Conservation (phyloP, 306 rosid species). For the Vicia sativa region DNA sequence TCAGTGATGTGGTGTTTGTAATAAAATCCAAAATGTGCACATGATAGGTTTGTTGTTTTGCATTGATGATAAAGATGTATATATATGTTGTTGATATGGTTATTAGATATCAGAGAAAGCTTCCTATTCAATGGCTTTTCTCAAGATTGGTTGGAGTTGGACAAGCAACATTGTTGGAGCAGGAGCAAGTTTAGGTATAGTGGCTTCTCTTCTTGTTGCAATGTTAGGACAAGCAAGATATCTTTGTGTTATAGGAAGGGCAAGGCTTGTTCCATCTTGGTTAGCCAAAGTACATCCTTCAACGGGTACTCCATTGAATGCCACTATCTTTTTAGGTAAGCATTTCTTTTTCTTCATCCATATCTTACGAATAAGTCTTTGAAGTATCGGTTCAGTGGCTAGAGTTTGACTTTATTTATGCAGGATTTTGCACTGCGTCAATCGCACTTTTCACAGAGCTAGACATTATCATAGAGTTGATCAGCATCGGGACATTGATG, state of each 20-base stretch:
- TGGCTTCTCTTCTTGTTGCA: conserved; percentile 89
- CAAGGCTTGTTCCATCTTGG: conserved; percentile 80
- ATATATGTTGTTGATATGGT: conserved; percentile 1
- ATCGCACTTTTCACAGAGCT: conserved; percentile 87
- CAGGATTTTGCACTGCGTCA: conserved; percentile 86
- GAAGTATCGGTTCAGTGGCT: background rate
- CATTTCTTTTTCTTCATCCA: background rate
- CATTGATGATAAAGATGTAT: conserved; percentile 12
- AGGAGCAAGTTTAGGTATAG: conserved; percentile 68
- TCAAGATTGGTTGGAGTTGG: conserved; percentile 81
- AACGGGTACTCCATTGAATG: conserved; percentile 91
- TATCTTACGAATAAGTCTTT: background rate
- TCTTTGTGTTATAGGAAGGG: conserved; percentile 94
- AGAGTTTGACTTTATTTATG: conserved; percentile 7
- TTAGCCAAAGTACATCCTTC: conserved; percentile 90
- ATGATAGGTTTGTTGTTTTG: conserved; percentile 4
- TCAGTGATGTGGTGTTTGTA: conserved; percentile 34
- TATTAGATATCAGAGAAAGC: conserved; percentile 61
- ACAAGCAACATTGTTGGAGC: conserved; percentile 84
- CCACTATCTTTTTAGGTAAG: conserved; percentile 76
- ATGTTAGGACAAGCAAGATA: conserved; percentile 97
- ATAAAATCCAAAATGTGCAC: background rate
- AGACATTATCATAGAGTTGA: conserved; percentile 66
- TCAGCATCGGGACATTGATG: conserved; percentile 72
- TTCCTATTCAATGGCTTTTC: conserved; percentile 73